A percentile compares a stretch with the other conserved stretches of the same genome.
Evolutionary conservation across 2,329 filamentous ascomycete genomes (phyloP).

Genomic region (Pseudofabraea citricarpa): DNA sequence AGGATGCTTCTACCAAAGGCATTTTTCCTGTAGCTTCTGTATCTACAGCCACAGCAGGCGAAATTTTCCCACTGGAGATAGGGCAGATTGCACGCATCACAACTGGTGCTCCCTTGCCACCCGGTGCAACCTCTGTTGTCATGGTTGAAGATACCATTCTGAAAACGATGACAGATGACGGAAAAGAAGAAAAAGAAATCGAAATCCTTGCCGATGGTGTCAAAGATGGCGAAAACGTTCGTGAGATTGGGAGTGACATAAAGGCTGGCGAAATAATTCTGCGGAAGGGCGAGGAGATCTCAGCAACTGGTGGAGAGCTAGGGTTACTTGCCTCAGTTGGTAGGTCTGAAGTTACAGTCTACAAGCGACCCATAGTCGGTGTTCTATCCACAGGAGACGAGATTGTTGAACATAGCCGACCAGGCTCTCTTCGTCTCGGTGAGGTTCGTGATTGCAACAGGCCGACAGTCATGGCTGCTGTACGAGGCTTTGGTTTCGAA

Average conservation of each 20-base stretch:
- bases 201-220: slow-evolving; percentile 79
- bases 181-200: slow-evolving; percentile 78
- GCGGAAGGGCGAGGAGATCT: slow-evolving; percentile 74
- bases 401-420: slow-evolving; percentile 69
- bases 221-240: slow-evolving; percentile 76
- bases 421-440: slow-evolving; percentile 61
- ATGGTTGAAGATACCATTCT: slow-evolving; percentile 95
- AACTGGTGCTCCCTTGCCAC: slow-evolving; percentile 86
- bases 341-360: slow-evolving; percentile 64
- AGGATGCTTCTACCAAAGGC: slow-evolving; percentile 63
- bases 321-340: slow-evolving; percentile 86
- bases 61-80: slow-evolving; percentile 57
- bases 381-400: slow-evolving; percentile 94
- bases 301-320: slow-evolving; percentile 83
- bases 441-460: slow-evolving; percentile 94
- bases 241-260: slow-evolving; percentile 88
- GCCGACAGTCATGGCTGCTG: slow-evolving; percentile 77
- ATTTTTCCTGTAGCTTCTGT: slow-evolving; percentile 81
- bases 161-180: slow-evolving; percentile 70
- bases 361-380: slow-evolving; percentile 72
- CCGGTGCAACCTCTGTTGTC: slow-evolving; percentile 83
- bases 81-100: slow-evolving; percentile 88
- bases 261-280: slow-evolving; percentile 65
- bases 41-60: slow-evolving; percentile 76
- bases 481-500: slow-evolving; percentile 68